Percentiles rank a stretch among this genome's conserved stretches.
These are phyloP conservation scores for Diplocarpon mali DNA, from an alignment of 2,329 filamentous ascomycete species.

Conservation along the genomic window DNA sequence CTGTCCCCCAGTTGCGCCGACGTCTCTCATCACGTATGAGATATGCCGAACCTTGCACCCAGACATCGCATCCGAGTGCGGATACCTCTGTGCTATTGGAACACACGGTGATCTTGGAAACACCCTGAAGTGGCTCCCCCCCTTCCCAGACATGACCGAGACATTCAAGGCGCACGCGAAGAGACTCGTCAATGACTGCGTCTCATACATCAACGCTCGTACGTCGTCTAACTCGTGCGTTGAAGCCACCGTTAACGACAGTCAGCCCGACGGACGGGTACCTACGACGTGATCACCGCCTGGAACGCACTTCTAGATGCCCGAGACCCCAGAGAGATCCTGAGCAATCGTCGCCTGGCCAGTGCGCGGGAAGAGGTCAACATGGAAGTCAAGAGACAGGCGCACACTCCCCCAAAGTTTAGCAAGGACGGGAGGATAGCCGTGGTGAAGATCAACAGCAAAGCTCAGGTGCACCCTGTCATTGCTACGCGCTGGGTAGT, in stretches of 20 bases:
- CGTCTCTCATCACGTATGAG: conserved; percentile 50
- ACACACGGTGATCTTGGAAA: conserved; percentile 58
- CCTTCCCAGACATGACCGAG: conserved; percentile 53
- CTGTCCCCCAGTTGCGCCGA: conserved; percentile 54
- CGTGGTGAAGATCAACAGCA: conserved; percentile 48
- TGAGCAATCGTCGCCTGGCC: conserved; percentile 37
- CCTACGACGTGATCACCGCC: conserved; percentile 47
- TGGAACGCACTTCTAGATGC: conserved; percentile 47
- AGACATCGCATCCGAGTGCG: conserved; percentile 37
- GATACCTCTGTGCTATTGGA: conserved; percentile 53
- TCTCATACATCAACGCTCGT: conserved; percentile 52
- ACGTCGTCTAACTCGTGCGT: conserved; percentile 3
- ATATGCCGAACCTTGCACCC: conserved; percentile 48
- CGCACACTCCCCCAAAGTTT: conserved; percentile 52
- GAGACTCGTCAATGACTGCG: conserved; percentile 50
- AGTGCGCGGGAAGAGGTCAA: conserved; percentile 48
- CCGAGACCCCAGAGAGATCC: conserved; percentile 38
- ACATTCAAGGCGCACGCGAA: conserved; percentile 51
- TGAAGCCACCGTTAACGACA: neutral
- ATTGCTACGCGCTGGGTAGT: conserved; percentile 52
- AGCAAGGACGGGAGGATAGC: conserved; percentile 50
- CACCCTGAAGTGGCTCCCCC: conserved; percentile 51
- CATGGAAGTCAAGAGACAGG: conserved; percentile 48
- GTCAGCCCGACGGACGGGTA: conserved; percentile 43
- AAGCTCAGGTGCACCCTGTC: conserved; percentile 53